phyloP scores from a whole-genome alignment of 1,139 yeast species.

The Yamadazyma spencermartinsiae region DNA sequence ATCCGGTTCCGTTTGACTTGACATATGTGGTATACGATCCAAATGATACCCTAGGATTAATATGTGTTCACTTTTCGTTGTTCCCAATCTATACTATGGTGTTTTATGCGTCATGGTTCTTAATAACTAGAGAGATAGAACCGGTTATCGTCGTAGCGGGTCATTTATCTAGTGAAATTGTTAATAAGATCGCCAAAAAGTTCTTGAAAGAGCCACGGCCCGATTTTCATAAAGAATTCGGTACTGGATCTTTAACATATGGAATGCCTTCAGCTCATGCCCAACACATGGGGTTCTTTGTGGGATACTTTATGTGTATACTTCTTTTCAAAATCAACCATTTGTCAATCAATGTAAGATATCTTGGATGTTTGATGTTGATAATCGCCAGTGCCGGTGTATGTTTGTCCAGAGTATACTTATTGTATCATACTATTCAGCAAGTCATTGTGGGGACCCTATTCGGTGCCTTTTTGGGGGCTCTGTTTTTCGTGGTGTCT shows the following conservation, averaged over 20 bases:
- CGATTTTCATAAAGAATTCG: slow-evolving; percentile 50
- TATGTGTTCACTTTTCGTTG: slow-evolving; percentile 72
- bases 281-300: slow-evolving; percentile 89
- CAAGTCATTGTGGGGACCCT: slow-evolving; percentile 77
- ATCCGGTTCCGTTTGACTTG: slow-evolving; percentile 57
- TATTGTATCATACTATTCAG: slow-evolving; percentile 68
- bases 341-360: slow-evolving; percentile 22
- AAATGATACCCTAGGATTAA: slow-evolving; percentile 56
- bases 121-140: slow-evolving; percentile 80
- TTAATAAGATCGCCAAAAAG: slow-evolving; percentile 69
- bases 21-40: slow-evolving; percentile 84
- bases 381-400: slow-evolving; percentile 47
- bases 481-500: slow-evolving; percentile 55
- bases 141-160: slow-evolving; percentile 84
- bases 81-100: slow-evolving; percentile 82
- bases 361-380: slow-evolving; percentile 24
- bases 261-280: slow-evolving; percentile 99
- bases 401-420: slow-evolving; percentile 72
- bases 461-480: slow-evolving; percentile 62
- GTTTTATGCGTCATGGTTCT: slow-evolving; percentile 81
- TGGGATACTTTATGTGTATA: slow-evolving; percentile 58
- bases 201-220: slow-evolving; percentile 77
- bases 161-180: slow-evolving; percentile 73
- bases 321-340: slow-evolving; percentile 29
- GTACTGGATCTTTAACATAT: slow-evolving; percentile 57